phyloP scores from a whole-genome alignment of 179 eudicot genomes.

The Camellia oleifera region DNA sequence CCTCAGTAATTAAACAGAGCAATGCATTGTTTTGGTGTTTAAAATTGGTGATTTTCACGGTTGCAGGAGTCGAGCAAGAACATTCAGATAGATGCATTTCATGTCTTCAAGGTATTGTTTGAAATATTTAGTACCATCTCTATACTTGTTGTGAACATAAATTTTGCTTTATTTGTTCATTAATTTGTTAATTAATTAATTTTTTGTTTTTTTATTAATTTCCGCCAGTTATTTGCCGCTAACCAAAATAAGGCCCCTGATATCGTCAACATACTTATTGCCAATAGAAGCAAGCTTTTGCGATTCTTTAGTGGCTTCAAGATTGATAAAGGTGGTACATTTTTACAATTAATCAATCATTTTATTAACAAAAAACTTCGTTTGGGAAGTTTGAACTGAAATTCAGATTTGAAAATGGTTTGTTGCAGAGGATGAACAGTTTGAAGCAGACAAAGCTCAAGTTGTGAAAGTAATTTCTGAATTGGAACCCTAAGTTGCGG shows the following conservation, averaged over 20 bases:
- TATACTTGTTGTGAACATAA: neutral
- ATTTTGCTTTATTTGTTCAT: neutral
- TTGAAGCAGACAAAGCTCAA: conserved; percentile 74
- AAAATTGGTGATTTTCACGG: conserved; percentile 4
- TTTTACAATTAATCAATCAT: neutral
- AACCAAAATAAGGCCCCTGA: conserved; percentile 65
- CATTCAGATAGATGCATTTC: conserved; percentile 69
- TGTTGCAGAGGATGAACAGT: conserved; percentile 50
- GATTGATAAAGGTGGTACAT: conserved; percentile 46
- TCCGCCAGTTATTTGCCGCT: conserved; percentile 57
- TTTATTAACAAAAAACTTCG: neutral
- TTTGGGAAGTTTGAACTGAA: neutral
- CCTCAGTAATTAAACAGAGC: no score
- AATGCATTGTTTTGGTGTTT: neutral
- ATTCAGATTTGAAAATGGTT: neutral
- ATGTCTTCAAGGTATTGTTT: conserved; percentile 63
- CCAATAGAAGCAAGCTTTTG: conserved; percentile 61
- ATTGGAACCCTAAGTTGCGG: conserved; percentile 28
- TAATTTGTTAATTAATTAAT: neutral
- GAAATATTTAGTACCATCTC: neutral
- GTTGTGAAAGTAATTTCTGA: conserved; percentile 52
- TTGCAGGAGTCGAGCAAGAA: conserved; percentile 60
- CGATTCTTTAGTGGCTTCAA: conserved; percentile 50
- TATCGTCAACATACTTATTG: conserved; percentile 43
- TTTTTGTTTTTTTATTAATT: neutral